Conservation (phyloP, 177 flowering plant species). For the Telopea speciosissima region DNA sequence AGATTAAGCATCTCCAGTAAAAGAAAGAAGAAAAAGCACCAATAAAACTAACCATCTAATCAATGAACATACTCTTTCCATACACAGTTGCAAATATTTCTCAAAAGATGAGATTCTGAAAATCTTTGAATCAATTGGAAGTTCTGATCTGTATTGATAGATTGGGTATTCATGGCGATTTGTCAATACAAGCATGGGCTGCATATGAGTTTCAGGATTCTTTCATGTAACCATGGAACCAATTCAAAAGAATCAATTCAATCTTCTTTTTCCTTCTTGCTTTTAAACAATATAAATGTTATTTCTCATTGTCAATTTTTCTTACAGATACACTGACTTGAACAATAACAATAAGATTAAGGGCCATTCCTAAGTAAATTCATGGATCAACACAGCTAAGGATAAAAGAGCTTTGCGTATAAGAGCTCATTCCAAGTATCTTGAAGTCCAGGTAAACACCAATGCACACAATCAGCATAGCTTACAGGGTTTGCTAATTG, state of each 20-base stretch:
- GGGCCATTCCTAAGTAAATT: background rate
- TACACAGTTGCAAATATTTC: no score
- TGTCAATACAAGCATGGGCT: no score
- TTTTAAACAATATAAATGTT: background rate
- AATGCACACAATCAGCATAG: conserved; percentile 83
- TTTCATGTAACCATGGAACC: background rate
- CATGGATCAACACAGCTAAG: conserved; percentile 20
- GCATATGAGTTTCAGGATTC: no score
- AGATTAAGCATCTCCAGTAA: no score
- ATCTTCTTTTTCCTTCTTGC: background rate
- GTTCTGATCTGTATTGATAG: no score
- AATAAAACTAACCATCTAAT: no score
- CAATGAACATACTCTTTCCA: no score
- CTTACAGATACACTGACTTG: background rate
- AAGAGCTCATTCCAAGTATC: conserved; percentile 96
- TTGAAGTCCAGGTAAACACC: conserved; percentile 95
- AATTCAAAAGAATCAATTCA: background rate
- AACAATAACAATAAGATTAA: background rate
- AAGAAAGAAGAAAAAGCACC: no score
- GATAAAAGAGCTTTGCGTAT: conserved; percentile 72
- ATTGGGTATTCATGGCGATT: no score
- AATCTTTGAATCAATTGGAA: background rate
- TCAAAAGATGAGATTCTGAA: no score
- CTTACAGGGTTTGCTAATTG: conserved; percentile 75
- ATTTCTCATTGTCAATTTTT: background rate